Conservation (phyloP, 768 basidiomycete species). For the Boletus bicolor region DNA sequence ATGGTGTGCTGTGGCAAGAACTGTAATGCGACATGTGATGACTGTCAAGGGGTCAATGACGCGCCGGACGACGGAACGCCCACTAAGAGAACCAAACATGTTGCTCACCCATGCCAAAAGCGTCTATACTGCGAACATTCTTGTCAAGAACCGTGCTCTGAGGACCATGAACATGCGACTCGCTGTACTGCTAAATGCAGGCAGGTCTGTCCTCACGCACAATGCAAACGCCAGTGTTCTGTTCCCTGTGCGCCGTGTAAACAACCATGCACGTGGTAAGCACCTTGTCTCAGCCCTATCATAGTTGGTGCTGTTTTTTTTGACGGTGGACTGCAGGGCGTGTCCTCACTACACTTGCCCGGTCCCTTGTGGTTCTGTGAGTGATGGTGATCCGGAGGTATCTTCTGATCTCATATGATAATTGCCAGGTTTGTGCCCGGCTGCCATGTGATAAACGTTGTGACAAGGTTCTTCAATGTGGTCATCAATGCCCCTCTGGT, state of each 20-base stretch:
- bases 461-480: conserved; percentile 46
- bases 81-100: conserved; percentile 37
- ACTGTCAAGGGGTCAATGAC: conserved; percentile 40
- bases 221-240: conserved; percentile 48
- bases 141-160: conserved; percentile 49
- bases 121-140: conserved; percentile 53
- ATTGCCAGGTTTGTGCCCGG: conserved; percentile 54
- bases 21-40: conserved; percentile 48
- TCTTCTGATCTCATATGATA: neutral
- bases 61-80: neutral
- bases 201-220: conserved; percentile 53
- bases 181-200: conserved; percentile 47
- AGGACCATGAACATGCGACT: conserved; percentile 46
- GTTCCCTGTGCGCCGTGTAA: conserved; percentile 60
- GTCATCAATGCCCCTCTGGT: conserved; percentile 70
- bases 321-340: conserved; percentile 33
- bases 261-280: conserved; percentile 55
- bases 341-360: conserved; percentile 56
- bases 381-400: conserved; percentile 20
- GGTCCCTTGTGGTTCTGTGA: conserved; percentile 66
- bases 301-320: neutral
- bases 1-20: conserved; percentile 53
- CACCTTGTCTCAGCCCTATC: conserved; percentile 1
- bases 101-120: conserved; percentile 48
- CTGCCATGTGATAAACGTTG: conserved; percentile 63